A percentile compares a stretch with the other conserved stretches of the same genome.
Conservation (phyloP, 2,329 filamentous ascomycete species). For the Alternaria tenuissima region DNA sequence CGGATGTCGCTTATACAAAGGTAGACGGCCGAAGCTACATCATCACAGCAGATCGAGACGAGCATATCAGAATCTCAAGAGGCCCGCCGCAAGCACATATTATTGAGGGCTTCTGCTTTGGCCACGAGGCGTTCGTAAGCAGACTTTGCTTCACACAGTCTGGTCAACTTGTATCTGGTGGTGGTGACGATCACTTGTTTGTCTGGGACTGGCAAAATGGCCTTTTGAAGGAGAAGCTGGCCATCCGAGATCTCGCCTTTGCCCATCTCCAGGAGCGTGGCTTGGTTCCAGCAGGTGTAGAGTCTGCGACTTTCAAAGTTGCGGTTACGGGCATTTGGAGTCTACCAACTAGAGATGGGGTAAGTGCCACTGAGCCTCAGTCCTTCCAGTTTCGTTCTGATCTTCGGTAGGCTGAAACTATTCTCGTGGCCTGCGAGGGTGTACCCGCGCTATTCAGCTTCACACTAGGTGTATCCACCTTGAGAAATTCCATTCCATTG, state of each 20-base stretch:
- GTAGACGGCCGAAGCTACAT: constrained; percentile 65
- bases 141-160: constrained; percentile 72
- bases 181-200: constrained; percentile 80
- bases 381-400: neutral
- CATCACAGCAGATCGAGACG: constrained; percentile 73
- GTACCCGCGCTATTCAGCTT: constrained; percentile 72
- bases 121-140: constrained; percentile 85
- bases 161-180: constrained; percentile 80
- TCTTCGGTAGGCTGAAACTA: constrained; percentile 33
- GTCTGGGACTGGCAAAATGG: constrained; percentile 81
- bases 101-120: constrained; percentile 88
- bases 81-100: constrained; percentile 84
- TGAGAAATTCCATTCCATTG: constrained; percentile 57
- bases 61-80: constrained; percentile 88
- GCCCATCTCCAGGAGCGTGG: constrained; percentile 30
- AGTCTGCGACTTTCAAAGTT: constrained; percentile 44
- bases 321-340: constrained; percentile 64
- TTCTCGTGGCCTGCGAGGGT: constrained; percentile 56
- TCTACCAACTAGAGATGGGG: constrained; percentile 36
- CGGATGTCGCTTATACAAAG: constrained; percentile 69
- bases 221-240: constrained; percentile 62
- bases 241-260: constrained; percentile 45
- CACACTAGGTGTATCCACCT: constrained; percentile 56
- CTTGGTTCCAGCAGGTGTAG: constrained; percentile 12
- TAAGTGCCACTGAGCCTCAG: constrained; percentile 51